Evolutionary conservation across 805 yeast species (phyloP).

Genomic region (Ascoidea asiatica): DNA sequence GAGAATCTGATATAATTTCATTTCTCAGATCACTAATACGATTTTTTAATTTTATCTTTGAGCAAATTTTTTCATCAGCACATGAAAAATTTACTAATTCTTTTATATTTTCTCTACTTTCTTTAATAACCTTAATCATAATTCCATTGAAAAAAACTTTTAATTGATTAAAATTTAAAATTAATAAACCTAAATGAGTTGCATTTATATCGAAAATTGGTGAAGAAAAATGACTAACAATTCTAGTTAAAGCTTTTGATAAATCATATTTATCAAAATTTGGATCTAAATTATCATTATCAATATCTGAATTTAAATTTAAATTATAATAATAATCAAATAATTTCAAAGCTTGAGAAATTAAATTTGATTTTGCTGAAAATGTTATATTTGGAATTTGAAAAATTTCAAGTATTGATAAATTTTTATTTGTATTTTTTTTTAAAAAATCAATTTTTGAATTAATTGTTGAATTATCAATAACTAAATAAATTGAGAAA

Average conservation of each 20-base stretch:
- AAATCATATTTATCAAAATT: too few species aligned
- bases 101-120: slow-evolving; percentile 10
- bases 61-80: not conserved
- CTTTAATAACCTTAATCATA: slow-evolving; percentile 14
- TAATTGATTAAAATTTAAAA: slow-evolving; percentile 8
- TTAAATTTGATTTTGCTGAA: slow-evolving; percentile 25
- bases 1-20: slow-evolving; percentile 6
- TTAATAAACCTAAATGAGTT: slow-evolving; percentile 22
- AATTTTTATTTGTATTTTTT: slow-evolving; percentile 9
- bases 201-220: slow-evolving; percentile 31
- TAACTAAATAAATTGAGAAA: slow-evolving; percentile 16
- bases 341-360: slow-evolving; percentile 21
- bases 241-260: slow-evolving; percentile 20
- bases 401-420: slow-evolving; percentile 13
- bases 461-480: slow-evolving; percentile 10
- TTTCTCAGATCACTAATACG: slow-evolving; percentile 7
- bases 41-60: slow-evolving; percentile 4
- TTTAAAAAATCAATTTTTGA: slow-evolving; percentile 2
- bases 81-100: slow-evolving; percentile 4
- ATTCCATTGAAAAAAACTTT: slow-evolving; percentile 15
- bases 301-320: not conserved
- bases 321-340: slow-evolving; percentile 1
- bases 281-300: too few species aligned
- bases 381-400: slow-evolving; percentile 25
- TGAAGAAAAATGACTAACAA: slow-evolving; percentile 28